Conservation (phyloP, 768 basidiomycete genomes). For the Termitomyces sp. region DNA sequence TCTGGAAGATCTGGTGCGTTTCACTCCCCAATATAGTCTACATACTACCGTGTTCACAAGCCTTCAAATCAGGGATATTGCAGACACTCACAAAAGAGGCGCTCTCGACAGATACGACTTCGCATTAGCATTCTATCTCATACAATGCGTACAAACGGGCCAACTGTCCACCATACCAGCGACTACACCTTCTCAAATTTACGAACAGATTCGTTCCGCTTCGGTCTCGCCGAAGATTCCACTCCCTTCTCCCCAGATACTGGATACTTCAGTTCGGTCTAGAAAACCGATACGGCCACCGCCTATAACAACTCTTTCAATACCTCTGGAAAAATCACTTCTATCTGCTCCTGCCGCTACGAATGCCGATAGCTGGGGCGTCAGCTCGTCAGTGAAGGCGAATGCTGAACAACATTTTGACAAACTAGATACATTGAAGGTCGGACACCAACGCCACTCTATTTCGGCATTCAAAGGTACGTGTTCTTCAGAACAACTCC, state of each 20-base stretch:
- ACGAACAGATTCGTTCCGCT: slow-evolving; percentile 20
- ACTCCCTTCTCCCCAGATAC: slow-evolving; percentile 5
- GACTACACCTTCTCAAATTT: slow-evolving; percentile 25
- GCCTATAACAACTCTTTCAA: not conserved
- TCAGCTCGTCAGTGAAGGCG: slow-evolving; percentile 21
- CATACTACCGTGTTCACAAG: not conserved
- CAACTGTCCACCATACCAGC: slow-evolving; percentile 25
- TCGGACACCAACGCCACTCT: slow-evolving; percentile 16
- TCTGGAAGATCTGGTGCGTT: slow-evolving; percentile 57
- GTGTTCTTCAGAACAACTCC: not conserved
- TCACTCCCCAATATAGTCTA: not conserved
- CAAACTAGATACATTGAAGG: slow-evolving; percentile 22
- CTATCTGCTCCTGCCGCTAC: not conserved
- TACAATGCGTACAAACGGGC: slow-evolving; percentile 34
- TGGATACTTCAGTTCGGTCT: not conserved
- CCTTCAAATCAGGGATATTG: slow-evolving; percentile 42
- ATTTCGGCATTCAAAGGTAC: not conserved
- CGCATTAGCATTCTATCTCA: slow-evolving; percentile 65
- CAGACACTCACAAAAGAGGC: slow-evolving; percentile 55
- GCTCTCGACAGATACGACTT: slow-evolving; percentile 64
- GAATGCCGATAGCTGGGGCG: slow-evolving; percentile 16
- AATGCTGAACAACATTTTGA: slow-evolving; percentile 27
- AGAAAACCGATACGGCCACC: not conserved
- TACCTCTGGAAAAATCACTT: not conserved
- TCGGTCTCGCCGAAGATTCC: slow-evolving; percentile 2